Percentiles rank a stretch among this genome's conserved stretches.
phyloP scores from a whole-genome alignment of 2,329 filamentous ascomycete species.

The Claviceps pazoutovae region DNA sequence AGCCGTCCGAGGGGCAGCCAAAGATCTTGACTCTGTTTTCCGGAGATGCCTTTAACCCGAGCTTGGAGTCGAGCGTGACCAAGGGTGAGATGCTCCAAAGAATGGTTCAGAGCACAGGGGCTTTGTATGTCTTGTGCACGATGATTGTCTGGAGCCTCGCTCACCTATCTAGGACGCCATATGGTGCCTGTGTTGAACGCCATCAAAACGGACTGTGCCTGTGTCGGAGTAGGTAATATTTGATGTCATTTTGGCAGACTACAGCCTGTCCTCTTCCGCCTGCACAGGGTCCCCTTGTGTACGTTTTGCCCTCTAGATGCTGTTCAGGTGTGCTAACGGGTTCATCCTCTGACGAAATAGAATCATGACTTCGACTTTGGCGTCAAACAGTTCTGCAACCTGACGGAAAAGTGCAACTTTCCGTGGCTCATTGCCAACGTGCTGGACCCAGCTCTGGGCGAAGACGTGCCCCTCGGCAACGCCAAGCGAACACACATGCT shows the following conservation, averaged over 20 bases:
- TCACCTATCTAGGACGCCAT: slow-evolving; percentile 43
- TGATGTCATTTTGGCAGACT: neutral
- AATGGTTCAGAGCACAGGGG: neutral
- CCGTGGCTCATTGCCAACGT: slow-evolving; percentile 87
- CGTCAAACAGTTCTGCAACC: slow-evolving; percentile 61
- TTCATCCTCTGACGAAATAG: slow-evolving; percentile 21
- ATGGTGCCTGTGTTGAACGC: slow-evolving; percentile 79
- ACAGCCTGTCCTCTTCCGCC: neutral
- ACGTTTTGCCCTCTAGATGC: neutral
- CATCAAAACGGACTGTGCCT: slow-evolving; percentile 66
- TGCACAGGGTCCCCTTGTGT: neutral
- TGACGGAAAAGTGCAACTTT: slow-evolving; percentile 63
- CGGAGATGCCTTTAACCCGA: slow-evolving; percentile 86
- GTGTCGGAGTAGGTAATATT: slow-evolving; percentile 52
- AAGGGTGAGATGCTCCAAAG: slow-evolving; percentile 42
- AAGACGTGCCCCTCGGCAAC: slow-evolving; percentile 60
- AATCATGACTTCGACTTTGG: slow-evolving; percentile 94
- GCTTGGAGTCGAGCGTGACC: slow-evolving; percentile 74
- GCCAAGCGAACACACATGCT: slow-evolving; percentile 64
- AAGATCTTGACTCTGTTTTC: slow-evolving; percentile 70
- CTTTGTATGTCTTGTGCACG: too few species aligned
- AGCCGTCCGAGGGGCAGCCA: slow-evolving; percentile 48
- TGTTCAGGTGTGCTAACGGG: too few species aligned
- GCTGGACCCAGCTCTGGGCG: slow-evolving; percentile 67
- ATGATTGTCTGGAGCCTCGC: neutral